A percentile compares a stretch with the other conserved stretches of the same genome.
These are phyloP conservation scores for Taiozyma sp. DNA, from an alignment of 1,139 yeast species.

Conservation along the genomic window DNA sequence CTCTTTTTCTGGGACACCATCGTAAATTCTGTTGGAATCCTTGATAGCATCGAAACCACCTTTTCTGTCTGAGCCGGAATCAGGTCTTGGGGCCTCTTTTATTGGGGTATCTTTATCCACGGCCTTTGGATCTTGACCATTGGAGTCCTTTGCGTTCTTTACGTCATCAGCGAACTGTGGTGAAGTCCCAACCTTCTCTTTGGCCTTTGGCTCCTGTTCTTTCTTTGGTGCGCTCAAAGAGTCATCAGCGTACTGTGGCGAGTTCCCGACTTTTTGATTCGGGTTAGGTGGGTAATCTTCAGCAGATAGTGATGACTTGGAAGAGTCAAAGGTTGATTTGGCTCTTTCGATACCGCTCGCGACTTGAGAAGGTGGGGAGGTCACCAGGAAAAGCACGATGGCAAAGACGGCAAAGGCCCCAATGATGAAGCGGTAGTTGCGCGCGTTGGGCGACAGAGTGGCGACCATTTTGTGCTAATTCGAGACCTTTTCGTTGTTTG, in stretches of 20 bases:
- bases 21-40: conserved; percentile 22
- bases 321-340: conserved; percentile 12
- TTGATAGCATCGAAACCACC: conserved; percentile 22
- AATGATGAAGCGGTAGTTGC: conserved; percentile 22
- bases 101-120: conserved; percentile 22
- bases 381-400: conserved; percentile 17
- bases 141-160: conserved; percentile 9
- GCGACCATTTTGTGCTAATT: conserved; percentile 3
- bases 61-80: conserved; percentile 6
- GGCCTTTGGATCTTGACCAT: conserved; percentile 20
- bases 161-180: conserved; percentile 22
- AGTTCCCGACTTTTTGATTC: conserved; percentile 6
- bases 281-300: conserved; percentile 10
- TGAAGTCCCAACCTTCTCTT: conserved; percentile 7
- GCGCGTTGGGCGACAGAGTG: conserved; percentile 13
- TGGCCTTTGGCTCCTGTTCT: neutral
- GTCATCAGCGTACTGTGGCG: conserved; percentile 23
- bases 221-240: conserved; percentile 3
- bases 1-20: conserved; percentile 24
- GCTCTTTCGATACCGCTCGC: conserved; percentile 17
- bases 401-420: conserved; percentile 21
- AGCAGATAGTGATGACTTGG: conserved; percentile 3
- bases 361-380: conserved; percentile 16
- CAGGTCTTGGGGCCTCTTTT: conserved; percentile 24
- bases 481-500: neutral